Base-by-base conservation (phyloP, 352 stramenopile genomes). In the Phytopythium mirpurense region DNA sequence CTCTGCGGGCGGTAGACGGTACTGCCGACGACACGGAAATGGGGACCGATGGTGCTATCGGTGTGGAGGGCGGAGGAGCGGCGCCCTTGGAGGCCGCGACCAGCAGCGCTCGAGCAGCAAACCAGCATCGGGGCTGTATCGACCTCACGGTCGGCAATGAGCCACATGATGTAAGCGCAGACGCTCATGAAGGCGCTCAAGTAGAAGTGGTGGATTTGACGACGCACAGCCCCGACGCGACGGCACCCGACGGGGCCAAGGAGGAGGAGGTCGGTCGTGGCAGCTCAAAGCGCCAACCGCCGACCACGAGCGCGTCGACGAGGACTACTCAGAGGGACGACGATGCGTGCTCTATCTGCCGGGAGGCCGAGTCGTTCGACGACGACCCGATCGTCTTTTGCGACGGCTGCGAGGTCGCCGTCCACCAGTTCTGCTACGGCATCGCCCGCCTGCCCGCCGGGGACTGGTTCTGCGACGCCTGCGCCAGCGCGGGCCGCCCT, bases 381-480 rank as follows among this genome's bases (percentile, higher is more conserved):
- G 80, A 92, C 37, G 90, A 97, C 53, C 76, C 74, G 38, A 96
- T 97, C 47, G 70, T 97, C 4, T 95, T 93, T 60, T 97, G 89
- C 47, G 89, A 95, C 45, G 84, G 84, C 6, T 97, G 89, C 49
- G 71, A 96, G 56, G 66, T 92, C 19, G 70, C 77, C 5, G 83
- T 96, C 3, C 89, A 97, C 64, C 88, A 97, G 60, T 86, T 85
- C 54, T 97, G 89, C 67, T 97, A 96, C 48, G 86, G 83, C 5
- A 75, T 97, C 11, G 61, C 61, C 8, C 18, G 50, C 3, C 50
- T 96, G 14, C 85, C 86, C 2, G 70, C 53, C 49, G 84, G 72
- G 6, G 82, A 91, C 16, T 97, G 86, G 84, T 93, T 85, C 44
- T 97, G 90, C 46, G 84, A 93, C 34, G 57, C 57, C 11, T 92